Percentiles rank a stretch among this genome's conserved stretches.
phyloP scores from a whole-genome alignment of 2,329 filamentous ascomycete genomes.

The Pestalotiopsis sp. region DNA sequence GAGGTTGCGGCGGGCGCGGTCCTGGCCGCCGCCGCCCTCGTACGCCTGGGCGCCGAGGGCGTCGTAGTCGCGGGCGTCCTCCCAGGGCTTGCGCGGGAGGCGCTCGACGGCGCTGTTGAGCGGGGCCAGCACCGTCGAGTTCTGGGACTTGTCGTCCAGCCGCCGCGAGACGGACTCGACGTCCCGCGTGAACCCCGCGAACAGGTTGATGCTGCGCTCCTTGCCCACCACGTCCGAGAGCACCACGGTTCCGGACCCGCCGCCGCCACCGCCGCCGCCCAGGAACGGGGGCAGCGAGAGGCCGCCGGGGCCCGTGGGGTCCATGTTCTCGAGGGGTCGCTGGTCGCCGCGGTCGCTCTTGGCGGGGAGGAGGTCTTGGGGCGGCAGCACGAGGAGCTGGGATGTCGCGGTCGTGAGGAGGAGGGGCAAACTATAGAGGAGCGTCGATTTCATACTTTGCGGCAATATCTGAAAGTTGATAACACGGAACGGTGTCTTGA shows the following conservation, averaged over 20 bases:
- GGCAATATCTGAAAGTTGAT: neutral
- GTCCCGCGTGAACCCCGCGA: constrained; percentile 79
- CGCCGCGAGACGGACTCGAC: constrained; percentile 69
- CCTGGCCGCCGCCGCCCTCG: constrained; percentile 72
- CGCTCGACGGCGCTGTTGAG: constrained; percentile 78
- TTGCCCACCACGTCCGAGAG: constrained; percentile 85
- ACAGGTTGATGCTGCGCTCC: constrained; percentile 79
- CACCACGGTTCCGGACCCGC: constrained; percentile 56
- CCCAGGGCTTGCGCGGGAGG: constrained; percentile 87
- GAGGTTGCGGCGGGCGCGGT: constrained; percentile 77
- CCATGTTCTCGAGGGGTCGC: constrained; percentile 31
- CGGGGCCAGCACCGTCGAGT: constrained; percentile 87
- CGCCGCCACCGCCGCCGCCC: constrained; percentile 16
- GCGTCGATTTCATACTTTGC: constrained; percentile 6
- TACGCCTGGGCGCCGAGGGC: constrained; percentile 72
- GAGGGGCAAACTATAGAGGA: neutral
- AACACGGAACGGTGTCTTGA: neutral
- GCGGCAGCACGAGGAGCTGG: constrained; percentile 22
- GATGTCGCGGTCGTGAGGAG: constrained; percentile 21
- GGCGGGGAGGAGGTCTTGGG: constrained; percentile 20
- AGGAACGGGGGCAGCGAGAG: constrained; percentile 11
- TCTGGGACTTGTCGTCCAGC: constrained; percentile 66
- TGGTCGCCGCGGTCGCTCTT: constrained; percentile 20
- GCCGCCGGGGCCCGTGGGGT: constrained; percentile 22
- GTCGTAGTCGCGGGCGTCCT: constrained; percentile 73